phyloP scores from a whole-genome alignment of 305 asterid genomes.

The Fraxinus floribunda region DNA sequence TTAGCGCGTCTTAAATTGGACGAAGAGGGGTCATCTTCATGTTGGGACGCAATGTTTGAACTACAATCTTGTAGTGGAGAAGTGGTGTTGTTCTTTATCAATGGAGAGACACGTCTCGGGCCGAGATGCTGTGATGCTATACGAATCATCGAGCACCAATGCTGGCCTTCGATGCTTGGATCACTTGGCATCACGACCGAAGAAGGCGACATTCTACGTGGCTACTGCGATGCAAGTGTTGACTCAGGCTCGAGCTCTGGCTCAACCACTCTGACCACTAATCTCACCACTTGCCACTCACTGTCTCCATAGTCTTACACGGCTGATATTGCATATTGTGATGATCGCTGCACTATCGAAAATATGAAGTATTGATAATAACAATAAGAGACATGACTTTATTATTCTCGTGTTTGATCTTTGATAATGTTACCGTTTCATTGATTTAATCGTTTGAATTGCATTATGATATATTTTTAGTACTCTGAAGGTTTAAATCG shows the following conservation, averaged over 20 bases:
- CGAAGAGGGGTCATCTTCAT: slow-evolving; percentile 38
- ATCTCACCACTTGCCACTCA: slow-evolving; percentile 27
- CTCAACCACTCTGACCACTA: slow-evolving; percentile 18
- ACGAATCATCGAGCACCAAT: slow-evolving; percentile 47
- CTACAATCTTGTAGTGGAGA: slow-evolving; percentile 63
- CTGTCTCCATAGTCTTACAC: neutral
- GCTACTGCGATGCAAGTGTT: slow-evolving; percentile 50
- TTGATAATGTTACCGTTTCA: neutral
- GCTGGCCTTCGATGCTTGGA: slow-evolving; percentile 72
- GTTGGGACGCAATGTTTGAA: slow-evolving; percentile 66
- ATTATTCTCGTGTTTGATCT: neutral
- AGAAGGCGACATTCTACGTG: slow-evolving; percentile 53
- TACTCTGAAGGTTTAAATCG: neutral
- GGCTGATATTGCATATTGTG: neutral
- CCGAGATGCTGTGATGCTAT: slow-evolving; percentile 56
- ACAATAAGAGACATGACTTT: neutral
- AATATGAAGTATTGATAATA: neutral
- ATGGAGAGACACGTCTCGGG: slow-evolving; percentile 63
- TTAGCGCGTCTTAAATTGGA: slow-evolving; percentile 33
- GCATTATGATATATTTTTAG: neutral
- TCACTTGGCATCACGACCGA: slow-evolving; percentile 51
- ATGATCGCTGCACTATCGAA: neutral
- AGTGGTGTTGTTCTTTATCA: slow-evolving; percentile 50
- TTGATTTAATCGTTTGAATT: neutral
- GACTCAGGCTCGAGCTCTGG: neutral